A percentile compares a stretch with the other conserved stretches of the same genome.
Conservation (phyloP, 345 rosid genomes). For the Salix exigua region DNA sequence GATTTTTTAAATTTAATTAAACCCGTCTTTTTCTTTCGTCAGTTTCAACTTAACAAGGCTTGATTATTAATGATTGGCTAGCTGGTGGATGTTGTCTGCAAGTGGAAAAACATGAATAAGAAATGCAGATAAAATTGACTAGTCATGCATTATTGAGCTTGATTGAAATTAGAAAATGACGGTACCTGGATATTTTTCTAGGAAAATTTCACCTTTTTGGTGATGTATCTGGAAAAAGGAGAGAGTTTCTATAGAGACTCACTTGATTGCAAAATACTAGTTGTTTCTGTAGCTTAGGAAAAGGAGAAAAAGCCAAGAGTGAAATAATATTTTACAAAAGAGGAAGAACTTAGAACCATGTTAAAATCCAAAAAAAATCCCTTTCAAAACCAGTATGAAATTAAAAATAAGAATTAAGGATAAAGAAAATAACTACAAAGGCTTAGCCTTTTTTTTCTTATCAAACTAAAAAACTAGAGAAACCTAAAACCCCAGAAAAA, state of each 20-base stretch:
- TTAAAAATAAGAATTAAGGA: not conserved
- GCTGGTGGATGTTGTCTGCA: no score
- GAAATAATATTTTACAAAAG: not conserved
- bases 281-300: not conserved
- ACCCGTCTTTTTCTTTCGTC: no score
- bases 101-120: no score
- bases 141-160: no score
- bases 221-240: not conserved
- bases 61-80: no score
- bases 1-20: no score
- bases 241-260: not conserved
- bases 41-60: no score
- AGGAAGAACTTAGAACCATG: not conserved
- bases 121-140: no score
- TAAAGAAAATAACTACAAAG: not conserved
- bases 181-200: no score
- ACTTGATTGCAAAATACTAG: not conserved
- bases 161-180: no score
- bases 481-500: slow-evolving; percentile 24
- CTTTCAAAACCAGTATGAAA: not conserved
- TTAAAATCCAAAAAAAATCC: no score
- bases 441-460: no score
- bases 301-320: slow-evolving; percentile 36
- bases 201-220: not conserved
- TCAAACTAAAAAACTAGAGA: not conserved